Base-by-base conservation (phyloP, 441 rosid species). In the Pelargonium australe region DNA sequence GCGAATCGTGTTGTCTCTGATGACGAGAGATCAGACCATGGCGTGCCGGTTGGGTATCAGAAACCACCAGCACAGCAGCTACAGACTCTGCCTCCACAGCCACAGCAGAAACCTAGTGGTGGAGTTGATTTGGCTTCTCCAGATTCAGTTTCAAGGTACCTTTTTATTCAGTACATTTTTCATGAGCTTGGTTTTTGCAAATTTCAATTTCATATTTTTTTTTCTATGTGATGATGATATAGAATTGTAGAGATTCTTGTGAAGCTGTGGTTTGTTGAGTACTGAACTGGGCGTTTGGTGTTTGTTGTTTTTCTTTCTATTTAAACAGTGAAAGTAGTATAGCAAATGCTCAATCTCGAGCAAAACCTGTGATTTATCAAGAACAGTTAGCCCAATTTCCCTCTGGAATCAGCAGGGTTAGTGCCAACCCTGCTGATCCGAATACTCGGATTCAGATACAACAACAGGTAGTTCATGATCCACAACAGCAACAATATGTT, bases 1-100 rank as follows among this genome's bases (percentile, higher is more conserved):
- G 78, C 65, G 41, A 77, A 78, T 72, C 78, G 91, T 75, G 89
- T 79, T 47, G 62, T 79, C 76, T 93, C 95, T 0, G 99, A 94
- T 68, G 99, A 94, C 65, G 97, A 91, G 83, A 88, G 95, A 87
- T 91, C 96, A 12, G 97, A 89, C 69, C 97, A 84, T 34, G 88
- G 94, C 5, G 80, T 81, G 63, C 87, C 86, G 0, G 81, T 80
- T 43, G 84, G 78, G 47, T 81, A 80, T 79, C 76, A 80, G 66
- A 85, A 81, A 68, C 69, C 81, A 25, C 77, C 83, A 3, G 79
- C 82, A 10, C 79, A 81, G 19, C 49, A 34, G 41, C 79, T 85
- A 7, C 89, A 80, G 40, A 75, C 76, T 68, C 77, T 74, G 53
- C 82, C 81, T 68, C 75, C 74, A 31, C 90, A 82, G 57, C 84